phyloP scores from a whole-genome alignment of 441 rosid genomes.

The Corymbia calophylla region DNA sequence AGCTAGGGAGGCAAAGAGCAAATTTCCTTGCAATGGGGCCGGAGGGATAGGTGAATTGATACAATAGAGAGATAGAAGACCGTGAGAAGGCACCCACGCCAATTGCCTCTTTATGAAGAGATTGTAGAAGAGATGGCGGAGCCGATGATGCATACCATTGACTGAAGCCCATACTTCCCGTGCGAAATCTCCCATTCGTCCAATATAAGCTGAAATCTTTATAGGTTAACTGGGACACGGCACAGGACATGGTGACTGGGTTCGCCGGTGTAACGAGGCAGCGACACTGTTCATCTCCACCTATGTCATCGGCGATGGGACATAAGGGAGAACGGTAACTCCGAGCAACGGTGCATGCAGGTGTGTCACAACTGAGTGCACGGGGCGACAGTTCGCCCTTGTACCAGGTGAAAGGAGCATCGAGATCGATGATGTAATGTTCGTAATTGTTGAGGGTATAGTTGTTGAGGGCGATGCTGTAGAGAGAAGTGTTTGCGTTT shows the following conservation, averaged over 20 bases:
- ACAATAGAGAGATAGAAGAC: constrained; percentile 12
- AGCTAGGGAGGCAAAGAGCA: constrained; percentile 28
- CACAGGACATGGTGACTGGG: constrained; percentile 15
- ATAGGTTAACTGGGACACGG: constrained; percentile 4
- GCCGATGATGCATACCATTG: constrained; percentile 9
- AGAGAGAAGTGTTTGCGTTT: background rate
- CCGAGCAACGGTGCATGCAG: constrained; percentile 6
- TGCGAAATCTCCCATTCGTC: constrained; percentile 12
- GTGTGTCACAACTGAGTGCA: constrained; percentile 3
- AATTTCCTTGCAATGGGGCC: constrained; percentile 14
- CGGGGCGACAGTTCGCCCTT: background rate
- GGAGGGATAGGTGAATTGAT: constrained; percentile 7
- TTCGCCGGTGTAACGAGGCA: constrained; percentile 24
- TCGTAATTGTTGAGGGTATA: constrained; percentile 1
- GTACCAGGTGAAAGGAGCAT: constrained; percentile 3
- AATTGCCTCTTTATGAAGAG: constrained; percentile 19
- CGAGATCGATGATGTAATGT: constrained; percentile 9
- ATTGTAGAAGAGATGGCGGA: constrained; percentile 11
- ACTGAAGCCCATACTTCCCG: background rate
- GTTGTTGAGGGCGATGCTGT: constrained; percentile 9
- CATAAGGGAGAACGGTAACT: constrained; percentile 2
- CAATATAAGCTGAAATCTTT: constrained; percentile 5
- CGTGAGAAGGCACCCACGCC: constrained; percentile 29
- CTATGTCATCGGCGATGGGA: constrained; percentile 4
- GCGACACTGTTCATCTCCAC: constrained; percentile 3